phyloP scores from a whole-genome alignment of 192 early-diverging fungal species.

The Obelidium mucronatum region DNA sequence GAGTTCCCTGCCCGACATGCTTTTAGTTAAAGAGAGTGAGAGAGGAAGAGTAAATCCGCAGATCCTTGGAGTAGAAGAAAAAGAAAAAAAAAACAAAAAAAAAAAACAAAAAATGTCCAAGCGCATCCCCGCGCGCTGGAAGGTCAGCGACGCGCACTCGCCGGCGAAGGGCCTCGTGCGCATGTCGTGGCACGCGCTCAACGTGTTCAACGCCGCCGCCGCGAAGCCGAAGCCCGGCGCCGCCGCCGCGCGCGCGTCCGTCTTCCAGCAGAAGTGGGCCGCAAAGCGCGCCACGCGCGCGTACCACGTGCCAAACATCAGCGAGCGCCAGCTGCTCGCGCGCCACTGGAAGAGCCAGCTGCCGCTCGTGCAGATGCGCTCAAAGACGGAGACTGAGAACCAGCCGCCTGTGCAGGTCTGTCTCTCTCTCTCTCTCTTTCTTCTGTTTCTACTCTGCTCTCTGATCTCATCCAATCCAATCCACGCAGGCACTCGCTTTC shows the following conservation, averaged over 20 bases:
- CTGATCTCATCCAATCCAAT: too few relatives aligned
- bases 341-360: conserved; percentile 51
- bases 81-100: conserved; percentile 3
- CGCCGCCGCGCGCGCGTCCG: conserved; percentile 50
- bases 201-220: conserved; percentile 81
- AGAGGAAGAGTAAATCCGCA: too few relatives aligned
- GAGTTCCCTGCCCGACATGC: too few relatives aligned
- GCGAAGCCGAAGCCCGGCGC: conserved; percentile 45
- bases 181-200: conserved; percentile 96
- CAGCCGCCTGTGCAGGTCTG: conserved; percentile 35
- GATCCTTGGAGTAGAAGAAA: too few relatives aligned
- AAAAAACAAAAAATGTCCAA: conserved; percentile 36
- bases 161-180: conserved; percentile 73
- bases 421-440: too few relatives aligned
- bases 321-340: conserved; percentile 75
- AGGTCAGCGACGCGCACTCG: conserved; percentile 42
- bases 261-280: conserved; percentile 95
- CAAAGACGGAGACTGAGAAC: conserved; percentile 44
- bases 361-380: conserved; percentile 44
- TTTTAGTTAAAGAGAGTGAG: too few relatives aligned
- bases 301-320: conserved; percentile 93
- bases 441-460: not conserved
- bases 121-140: conserved; percentile 26
- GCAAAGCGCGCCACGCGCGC: conserved; percentile 91
- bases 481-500: conserved; percentile 74